Evolutionary conservation across 495 filamentous ascomycete species (phyloP), one percentile per base, ranked within the genome.

Genomic region (Emericellopsis terricola): DNA sequence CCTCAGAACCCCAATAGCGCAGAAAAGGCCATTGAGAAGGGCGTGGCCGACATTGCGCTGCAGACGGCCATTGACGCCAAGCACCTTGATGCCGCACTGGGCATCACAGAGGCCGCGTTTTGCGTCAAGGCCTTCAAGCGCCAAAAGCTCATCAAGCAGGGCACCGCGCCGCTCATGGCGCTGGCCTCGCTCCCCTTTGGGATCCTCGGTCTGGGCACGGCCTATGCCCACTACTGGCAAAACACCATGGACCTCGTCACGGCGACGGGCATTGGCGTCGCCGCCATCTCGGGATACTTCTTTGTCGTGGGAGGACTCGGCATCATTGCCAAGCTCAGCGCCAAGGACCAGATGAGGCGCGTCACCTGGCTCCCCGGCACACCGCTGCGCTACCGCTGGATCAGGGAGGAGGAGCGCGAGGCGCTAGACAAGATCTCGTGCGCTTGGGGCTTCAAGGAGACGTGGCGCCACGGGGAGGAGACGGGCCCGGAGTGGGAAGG

Each of bases 291-390:
- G 15, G 76, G 81, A 10, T 97, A 94, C 48, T 62, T 89, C 10
- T 72, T 65, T 2, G 76, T 82, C 33, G 81, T 80, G 6, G 73
- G 69, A 2, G 78, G 73, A 1, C 66, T 94, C 29, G 89, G 87
- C 4, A 45, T 83, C n/a, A 65, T 94, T 10, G 84, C 85, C 10
- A 51, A 87, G 16, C 77, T 77, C 19, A 93, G 86, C 11, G 59
- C 71, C 14, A 94, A 94, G 56, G 84, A 94, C 51, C 85, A 96
- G 50, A 91, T 93, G 80, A 75, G 83, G 37, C 71, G 89, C 3
- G 81, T 96, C 19, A 79, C 76, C 3, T 97, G 91, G 91, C 62
- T 73, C 9, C 58, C 64, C 9, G 89, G 89, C 2, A 74, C 77
- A 16, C 79, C 81, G 16, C 55, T 97, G 45, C 62, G 76, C 39